Evolutionary conservation across 306 rosid species (phyloP), one percentile per base, ranked within the genome.

Genomic region (Fragaria ananassa): DNA sequence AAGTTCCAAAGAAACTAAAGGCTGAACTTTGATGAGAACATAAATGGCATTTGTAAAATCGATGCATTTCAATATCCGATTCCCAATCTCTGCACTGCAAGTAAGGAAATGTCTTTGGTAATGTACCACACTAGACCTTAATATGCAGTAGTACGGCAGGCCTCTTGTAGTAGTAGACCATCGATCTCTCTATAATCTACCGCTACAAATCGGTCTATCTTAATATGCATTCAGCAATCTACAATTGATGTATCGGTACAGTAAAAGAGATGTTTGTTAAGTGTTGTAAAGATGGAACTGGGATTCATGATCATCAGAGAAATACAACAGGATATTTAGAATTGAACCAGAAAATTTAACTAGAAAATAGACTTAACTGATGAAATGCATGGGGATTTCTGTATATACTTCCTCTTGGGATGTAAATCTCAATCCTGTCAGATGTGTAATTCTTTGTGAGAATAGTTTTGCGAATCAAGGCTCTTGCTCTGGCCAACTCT

Each of bases 311-410:
- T 39, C 37, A 51, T 29, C 34, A 54, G 21, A 37, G 9, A 21
- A 34, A 54, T 2, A 37, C 21, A 72, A 37, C 21, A 72, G 0
- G 19, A 17, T 6, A 35, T 10, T 0, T n/a, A n/a, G 18, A 54
- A n/a, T 2, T 10, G 18, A 41, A 46, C 21, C 11, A 3, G 25
- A 12, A 49, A 47, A 19, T 7, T 8, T 54, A 50, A 50, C 25
- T 39, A 41, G n/a, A 10, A 11, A 27, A 42, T 27, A 56, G 6
- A 68, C 76, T 63, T 50, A 15, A 78, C 76, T 78, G 81, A 71
- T 78, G 81, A 78, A 78, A 78, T 14, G 81, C 81, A 62, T 23
- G 10, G 35, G 81, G 61, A 47, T 71, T 78, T 78, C 77, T 61
- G 57, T 78, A 78, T 8, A 6, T 41, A 44, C 53, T 44, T 71